Evolutionary conservation across 2,329 filamentous ascomycete genomes (phyloP).

Genomic region (Ophiostoma triangulosporum): DNA sequence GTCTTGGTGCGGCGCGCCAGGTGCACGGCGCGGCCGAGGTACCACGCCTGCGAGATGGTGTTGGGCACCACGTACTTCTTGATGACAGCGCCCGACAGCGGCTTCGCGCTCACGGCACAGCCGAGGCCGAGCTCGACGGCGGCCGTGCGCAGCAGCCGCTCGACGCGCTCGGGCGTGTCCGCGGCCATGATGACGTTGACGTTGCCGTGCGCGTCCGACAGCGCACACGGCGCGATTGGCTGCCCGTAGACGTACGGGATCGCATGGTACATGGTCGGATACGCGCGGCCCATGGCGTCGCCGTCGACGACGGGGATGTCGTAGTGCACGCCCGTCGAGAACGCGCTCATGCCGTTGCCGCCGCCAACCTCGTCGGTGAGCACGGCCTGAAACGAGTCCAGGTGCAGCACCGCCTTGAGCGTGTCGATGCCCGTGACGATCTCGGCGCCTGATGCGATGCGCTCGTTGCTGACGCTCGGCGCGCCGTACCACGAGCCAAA

Average conservation of each 20-base stretch:
- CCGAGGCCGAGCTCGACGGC: neutral
- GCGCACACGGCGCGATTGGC: neutral
- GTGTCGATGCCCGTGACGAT: neutral
- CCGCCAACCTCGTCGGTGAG: neutral
- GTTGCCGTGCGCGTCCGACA: neutral
- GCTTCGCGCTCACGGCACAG: neutral
- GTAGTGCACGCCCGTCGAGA: neutral
- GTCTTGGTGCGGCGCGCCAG: neutral
- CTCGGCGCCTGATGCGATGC: neutral
- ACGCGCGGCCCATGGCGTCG: neutral
- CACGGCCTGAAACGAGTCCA: neutral
- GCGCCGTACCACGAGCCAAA: neutral
- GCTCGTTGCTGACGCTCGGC: neutral
- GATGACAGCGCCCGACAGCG: neutral
- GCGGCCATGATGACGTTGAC: neutral
- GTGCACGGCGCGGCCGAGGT: neutral
- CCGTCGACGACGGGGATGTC: neutral
- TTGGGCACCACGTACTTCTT: neutral
- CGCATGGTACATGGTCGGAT: neutral
- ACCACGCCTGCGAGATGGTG: neutral
- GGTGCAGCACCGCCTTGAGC: neutral
- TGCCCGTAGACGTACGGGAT: neutral
- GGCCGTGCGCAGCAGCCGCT: neutral
- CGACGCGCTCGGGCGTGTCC: neutral
- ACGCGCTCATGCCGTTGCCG: neutral